Conservation (phyloP, 495 filamentous ascomycete genomes). For the Barbatosphaeria neglecta region DNA sequence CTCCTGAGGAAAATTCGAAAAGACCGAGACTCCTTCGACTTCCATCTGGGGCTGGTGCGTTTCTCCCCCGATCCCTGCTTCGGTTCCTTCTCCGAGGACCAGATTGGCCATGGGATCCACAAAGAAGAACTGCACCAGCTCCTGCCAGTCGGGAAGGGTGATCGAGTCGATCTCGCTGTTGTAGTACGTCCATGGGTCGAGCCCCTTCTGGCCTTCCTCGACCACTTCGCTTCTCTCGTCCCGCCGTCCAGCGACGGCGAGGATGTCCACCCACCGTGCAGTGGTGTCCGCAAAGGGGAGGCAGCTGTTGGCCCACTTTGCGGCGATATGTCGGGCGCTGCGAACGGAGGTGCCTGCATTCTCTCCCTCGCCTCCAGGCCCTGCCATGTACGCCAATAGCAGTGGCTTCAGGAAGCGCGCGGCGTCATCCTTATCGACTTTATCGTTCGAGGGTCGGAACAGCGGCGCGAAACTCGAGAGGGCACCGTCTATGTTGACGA, state of each 20-base stretch:
- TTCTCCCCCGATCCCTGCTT: too few species aligned
- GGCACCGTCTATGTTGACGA: constrained; percentile 80
- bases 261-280: constrained; percentile 78
- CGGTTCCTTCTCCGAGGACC: constrained; percentile 7
- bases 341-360: too few species aligned
- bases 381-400: constrained; percentile 55
- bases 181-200: constrained; percentile 45
- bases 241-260: constrained; percentile 55
- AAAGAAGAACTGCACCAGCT: constrained; percentile 35
- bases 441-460: constrained; percentile 36
- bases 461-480: constrained; percentile 54
- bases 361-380: constrained; percentile 38
- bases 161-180: constrained; percentile 21
- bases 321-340: constrained; percentile 66
- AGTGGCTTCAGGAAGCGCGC: constrained; percentile 32
- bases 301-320: constrained; percentile 85
- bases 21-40: constrained; percentile 20
- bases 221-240: constrained; percentile 66
- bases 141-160: constrained; percentile 33
- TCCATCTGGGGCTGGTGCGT: too few species aligned
- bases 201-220: constrained; percentile 82
- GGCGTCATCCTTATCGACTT: constrained; percentile 16
- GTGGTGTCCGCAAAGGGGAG: constrained; percentile 65
- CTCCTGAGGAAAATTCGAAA: constrained; percentile 29
- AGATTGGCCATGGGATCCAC: constrained; percentile 16